Percentiles rank a stretch among this genome's conserved stretches.
phyloP scores from a whole-genome alignment of 2,329 filamentous ascomycete genomes.

The Pseudocercospora fuligena region DNA sequence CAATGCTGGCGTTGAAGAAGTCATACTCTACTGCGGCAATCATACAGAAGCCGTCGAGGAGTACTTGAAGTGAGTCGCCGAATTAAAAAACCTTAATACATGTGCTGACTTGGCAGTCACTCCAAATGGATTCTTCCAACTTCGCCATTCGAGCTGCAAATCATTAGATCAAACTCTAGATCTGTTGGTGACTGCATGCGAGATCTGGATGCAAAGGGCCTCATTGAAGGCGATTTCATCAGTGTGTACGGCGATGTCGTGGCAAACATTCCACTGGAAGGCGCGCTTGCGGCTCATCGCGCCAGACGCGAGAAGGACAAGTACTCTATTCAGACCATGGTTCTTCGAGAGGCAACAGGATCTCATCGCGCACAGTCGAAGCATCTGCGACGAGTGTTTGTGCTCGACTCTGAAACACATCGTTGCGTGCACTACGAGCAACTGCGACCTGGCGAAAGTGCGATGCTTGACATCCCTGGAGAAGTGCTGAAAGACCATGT shows the following conservation, averaged over 20 bases:
- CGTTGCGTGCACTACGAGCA: constrained; percentile 95
- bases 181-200: constrained; percentile 94
- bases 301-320: constrained; percentile 81
- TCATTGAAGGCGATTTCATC: constrained; percentile 89
- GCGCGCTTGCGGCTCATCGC: constrained; percentile 76
- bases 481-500: constrained; percentile 74
- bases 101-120: constrained; percentile 20
- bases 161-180: constrained; percentile 83
- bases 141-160: constrained; percentile 81
- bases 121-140: constrained; percentile 77
- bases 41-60: constrained; percentile 86
- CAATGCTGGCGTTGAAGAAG: constrained; percentile 91
- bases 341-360: constrained; percentile 77
- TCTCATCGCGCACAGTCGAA: constrained; percentile 78
- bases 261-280: constrained; percentile 84
- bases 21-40: constrained; percentile 88
- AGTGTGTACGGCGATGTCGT: constrained; percentile 92
- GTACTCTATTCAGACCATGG: constrained; percentile 97
- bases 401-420: constrained; percentile 78
- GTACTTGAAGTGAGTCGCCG: constrained; percentile 69
- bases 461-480: constrained; percentile 72
- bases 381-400: constrained; percentile 79
- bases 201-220: constrained; percentile 82
- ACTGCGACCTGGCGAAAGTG: constrained; percentile 69
- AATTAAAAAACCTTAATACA: neutral